Evolutionary conservation across 2,329 filamentous ascomycete species (phyloP).

Genomic region (Allantophomopsis cytisporea): DNA sequence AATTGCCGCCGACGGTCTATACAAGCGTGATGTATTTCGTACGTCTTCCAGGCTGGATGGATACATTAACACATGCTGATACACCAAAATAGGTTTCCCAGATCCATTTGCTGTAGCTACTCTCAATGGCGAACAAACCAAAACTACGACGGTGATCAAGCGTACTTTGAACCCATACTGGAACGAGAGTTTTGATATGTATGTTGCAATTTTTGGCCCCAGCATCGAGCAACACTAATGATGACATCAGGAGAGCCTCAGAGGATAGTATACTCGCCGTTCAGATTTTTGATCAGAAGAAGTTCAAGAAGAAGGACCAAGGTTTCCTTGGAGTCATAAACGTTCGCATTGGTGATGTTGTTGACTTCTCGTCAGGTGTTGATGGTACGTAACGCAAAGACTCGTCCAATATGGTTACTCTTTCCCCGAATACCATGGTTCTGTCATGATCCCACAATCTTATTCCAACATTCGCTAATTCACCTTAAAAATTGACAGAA

Average conservation of each 20-base stretch:
- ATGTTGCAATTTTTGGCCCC: constrained; percentile 23
- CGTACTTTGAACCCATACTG: constrained; percentile 98
- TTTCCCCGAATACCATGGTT: no score
- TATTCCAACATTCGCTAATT: not conserved
- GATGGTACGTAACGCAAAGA: constrained; percentile 53
- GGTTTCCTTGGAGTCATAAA: constrained; percentile 97
- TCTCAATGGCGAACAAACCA: constrained; percentile 93
- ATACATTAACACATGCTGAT: constrained; percentile 4
- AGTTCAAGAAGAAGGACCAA: constrained; percentile 99
- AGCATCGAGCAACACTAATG: constrained; percentile 7
- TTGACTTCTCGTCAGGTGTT: constrained; percentile 77
- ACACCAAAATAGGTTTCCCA: constrained; percentile 59
- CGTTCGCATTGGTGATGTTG: constrained; percentile 84
- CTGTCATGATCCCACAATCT: not conserved
- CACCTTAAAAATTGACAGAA: constrained; percentile 37
- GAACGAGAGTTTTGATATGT: constrained; percentile 99
- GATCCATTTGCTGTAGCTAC: constrained; percentile 97
- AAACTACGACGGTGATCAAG: constrained; percentile 95
- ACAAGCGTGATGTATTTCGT: constrained; percentile 99
- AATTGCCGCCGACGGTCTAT: constrained; percentile 95
- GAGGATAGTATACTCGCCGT: constrained; percentile 96
- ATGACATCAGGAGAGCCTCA: constrained; percentile 56
- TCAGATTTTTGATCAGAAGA: constrained; percentile 99
- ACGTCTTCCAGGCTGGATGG: constrained; percentile 28
- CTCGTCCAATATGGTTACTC: no score